These are phyloP conservation scores for Ogataea pignaliae DNA, from an alignment of 805 yeast genomes.

Conservation along the genomic window DNA sequence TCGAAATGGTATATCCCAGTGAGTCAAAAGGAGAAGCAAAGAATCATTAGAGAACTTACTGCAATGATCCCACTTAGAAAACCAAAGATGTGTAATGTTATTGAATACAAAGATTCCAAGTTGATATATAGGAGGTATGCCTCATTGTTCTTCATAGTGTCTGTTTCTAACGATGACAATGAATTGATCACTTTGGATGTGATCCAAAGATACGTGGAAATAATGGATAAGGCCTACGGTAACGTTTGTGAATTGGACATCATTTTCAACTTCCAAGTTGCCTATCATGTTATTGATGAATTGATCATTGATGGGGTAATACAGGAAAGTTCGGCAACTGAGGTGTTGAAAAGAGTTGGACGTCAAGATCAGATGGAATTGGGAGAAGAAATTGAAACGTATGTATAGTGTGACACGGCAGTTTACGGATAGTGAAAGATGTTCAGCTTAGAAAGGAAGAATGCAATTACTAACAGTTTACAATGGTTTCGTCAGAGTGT, in stretches of 20 bases:
- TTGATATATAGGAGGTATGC: conserved; percentile 92
- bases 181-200: conserved; percentile 82
- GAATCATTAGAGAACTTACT: conserved; percentile 79
- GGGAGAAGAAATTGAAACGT: conserved; percentile 20
- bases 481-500: background rate
- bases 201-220: conserved; percentile 91
- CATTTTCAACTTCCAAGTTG: conserved; percentile 91
- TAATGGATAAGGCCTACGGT: conserved; percentile 93
- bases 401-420: conserved; percentile 9
- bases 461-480: conserved; percentile 1
- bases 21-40: conserved; percentile 79
- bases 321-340: conserved; percentile 77
- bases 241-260: conserved; percentile 96
- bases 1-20: conserved; percentile 90
- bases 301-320: conserved; percentile 82
- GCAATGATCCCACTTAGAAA: conserved; percentile 81
- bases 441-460: background rate
- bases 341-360: conserved; percentile 68
- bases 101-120: conserved; percentile 81
- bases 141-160: conserved; percentile 83
- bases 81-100: conserved; percentile 91
- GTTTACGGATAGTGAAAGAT: background rate
- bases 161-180: conserved; percentile 78
- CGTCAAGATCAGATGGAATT: conserved; percentile 83
- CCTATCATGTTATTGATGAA: conserved; percentile 90